These are phyloP conservation scores for Verticillium nonalfalfae DNA, from an alignment of 2,329 filamentous ascomycete species.

Conservation along the genomic window DNA sequence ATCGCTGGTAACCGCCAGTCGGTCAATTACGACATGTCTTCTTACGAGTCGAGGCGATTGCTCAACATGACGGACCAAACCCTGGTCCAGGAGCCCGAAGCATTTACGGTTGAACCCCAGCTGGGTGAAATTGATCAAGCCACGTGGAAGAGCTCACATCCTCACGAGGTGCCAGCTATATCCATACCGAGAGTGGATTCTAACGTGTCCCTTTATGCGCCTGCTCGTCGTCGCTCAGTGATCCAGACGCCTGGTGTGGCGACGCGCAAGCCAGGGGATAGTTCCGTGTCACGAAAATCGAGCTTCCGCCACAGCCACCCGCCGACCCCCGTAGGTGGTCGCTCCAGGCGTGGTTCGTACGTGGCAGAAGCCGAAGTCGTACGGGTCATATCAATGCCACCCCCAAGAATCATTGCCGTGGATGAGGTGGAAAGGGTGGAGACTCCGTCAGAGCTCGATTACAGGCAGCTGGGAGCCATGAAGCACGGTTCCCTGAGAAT, in stretches of 20 bases:
- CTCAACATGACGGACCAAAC: slow-evolving; percentile 30
- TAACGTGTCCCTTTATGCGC: slow-evolving; percentile 39
- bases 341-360: background rate
- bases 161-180: slow-evolving; percentile 17
- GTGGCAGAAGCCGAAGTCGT: slow-evolving; percentile 2
- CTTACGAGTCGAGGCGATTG: slow-evolving; percentile 38
- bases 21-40: slow-evolving; percentile 34
- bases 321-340: slow-evolving; percentile 19
- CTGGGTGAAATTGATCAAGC: slow-evolving; percentile 21
- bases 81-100: slow-evolving; percentile 20
- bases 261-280: slow-evolving; percentile 24
- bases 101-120: slow-evolving; percentile 25
- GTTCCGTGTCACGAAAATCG: slow-evolving; percentile 16
- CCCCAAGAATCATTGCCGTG: slow-evolving; percentile 5
- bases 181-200: slow-evolving; percentile 34
- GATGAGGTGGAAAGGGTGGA: slow-evolving; percentile 26
- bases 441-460: slow-evolving; percentile 50
- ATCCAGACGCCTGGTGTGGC: slow-evolving; percentile 43
- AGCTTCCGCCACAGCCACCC: slow-evolving; percentile 31
- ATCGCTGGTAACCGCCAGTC: slow-evolving; percentile 26
- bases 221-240: slow-evolving; percentile 40
- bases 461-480: slow-evolving; percentile 54
- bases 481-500: slow-evolving; percentile 58
- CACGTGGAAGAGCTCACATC: slow-evolving; percentile 29
- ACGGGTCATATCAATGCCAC: slow-evolving; percentile 11